Evolutionary conservation across 164 flowering plant species (phyloP).

Genomic region (Saururus chinensis): DNA sequence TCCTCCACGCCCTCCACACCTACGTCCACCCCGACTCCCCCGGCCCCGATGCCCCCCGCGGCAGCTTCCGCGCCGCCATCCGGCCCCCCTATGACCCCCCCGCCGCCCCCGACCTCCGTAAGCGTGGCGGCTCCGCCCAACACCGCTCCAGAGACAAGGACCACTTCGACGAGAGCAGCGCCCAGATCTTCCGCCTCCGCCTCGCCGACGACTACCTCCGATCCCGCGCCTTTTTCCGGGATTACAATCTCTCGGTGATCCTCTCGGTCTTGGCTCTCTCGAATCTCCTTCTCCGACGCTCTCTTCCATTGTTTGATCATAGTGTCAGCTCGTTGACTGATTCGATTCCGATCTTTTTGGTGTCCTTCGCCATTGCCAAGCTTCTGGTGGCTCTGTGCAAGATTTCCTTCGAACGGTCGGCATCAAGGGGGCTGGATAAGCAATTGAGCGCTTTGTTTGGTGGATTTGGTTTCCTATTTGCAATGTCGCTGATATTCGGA

Average conservation of each 20-base stretch:
- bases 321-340: slow-evolving; percentile 27
- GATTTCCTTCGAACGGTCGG: slow-evolving; percentile 62
- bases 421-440: slow-evolving; percentile 68
- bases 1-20: slow-evolving; percentile 63
- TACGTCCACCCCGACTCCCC: slow-evolving; percentile 83
- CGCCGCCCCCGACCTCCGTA: slow-evolving; percentile 31
- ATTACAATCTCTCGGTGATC: slow-evolving; percentile 31
- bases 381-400: slow-evolving; percentile 23
- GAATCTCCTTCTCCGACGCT: slow-evolving; percentile 33
- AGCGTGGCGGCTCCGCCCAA: too few relatives aligned
- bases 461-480: slow-evolving; percentile 44
- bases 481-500: slow-evolving; percentile 23
- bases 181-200: slow-evolving; percentile 86
- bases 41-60: slow-evolving; percentile 19
- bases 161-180: slow-evolving; percentile 81
- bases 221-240: slow-evolving; percentile 45
- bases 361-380: slow-evolving; percentile 26
- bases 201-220: slow-evolving; percentile 54
- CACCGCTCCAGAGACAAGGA: slow-evolving; percentile 46
- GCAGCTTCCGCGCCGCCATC: slow-evolving; percentile 81
- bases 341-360: slow-evolving; percentile 45
- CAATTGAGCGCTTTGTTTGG: slow-evolving; percentile 54
- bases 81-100: slow-evolving; percentile 39
- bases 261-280: slow-evolving; percentile 31
- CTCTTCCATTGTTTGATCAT: slow-evolving; percentile 15